phyloP scores from a whole-genome alignment of 2,329 filamentous ascomycete species.

The Tolypocladium pustulatum region DNA sequence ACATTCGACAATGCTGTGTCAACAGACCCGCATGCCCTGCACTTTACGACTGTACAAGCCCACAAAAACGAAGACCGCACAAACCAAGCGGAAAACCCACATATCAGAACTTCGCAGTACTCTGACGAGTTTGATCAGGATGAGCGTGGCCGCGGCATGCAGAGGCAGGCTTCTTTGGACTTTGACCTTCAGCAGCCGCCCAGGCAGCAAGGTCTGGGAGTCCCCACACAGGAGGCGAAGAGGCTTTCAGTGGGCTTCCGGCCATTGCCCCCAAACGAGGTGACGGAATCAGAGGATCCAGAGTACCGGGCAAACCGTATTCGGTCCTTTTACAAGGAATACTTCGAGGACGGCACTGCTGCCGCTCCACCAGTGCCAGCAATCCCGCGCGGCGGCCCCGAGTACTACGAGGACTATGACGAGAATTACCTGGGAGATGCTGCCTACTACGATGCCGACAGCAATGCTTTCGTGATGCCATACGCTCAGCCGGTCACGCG shows the following conservation, averaged over 20 bases:
- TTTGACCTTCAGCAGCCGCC: conserved; percentile 12
- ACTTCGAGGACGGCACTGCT: conserved; percentile 77
- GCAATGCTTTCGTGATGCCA: conserved; percentile 65
- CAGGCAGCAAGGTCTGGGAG: conserved; percentile 31
- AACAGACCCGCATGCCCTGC: not conserved
- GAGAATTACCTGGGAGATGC: conserved; percentile 59
- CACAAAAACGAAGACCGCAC: conserved; percentile 5
- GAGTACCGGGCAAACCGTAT: conserved; percentile 94
- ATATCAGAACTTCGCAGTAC: conserved; percentile 20
- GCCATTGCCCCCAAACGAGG: conserved; percentile 78
- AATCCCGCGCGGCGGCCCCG: conserved; percentile 16
- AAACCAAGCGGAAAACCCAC: conserved; percentile 11
- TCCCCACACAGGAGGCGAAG: conserved; percentile 44
- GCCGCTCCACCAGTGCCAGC: conserved; percentile 28
- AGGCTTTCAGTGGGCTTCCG: conserved; percentile 64
- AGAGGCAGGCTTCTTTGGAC: conserved; percentile 13
- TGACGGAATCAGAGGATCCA: conserved; percentile 71
- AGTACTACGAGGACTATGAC: conserved; percentile 70
- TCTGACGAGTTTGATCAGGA: conserved; percentile 21
- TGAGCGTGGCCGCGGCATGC: conserved; percentile 24
- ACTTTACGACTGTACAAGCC: conserved; percentile 2
- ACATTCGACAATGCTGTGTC: conserved; percentile 9
- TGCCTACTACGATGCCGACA: conserved; percentile 54
- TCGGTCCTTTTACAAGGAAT: conserved; percentile 98
- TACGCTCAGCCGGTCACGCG: conserved; percentile 79